Evolutionary conservation across 352 stramenopile genomes (phyloP).

Genomic region (Globisporangium splendens): DNA sequence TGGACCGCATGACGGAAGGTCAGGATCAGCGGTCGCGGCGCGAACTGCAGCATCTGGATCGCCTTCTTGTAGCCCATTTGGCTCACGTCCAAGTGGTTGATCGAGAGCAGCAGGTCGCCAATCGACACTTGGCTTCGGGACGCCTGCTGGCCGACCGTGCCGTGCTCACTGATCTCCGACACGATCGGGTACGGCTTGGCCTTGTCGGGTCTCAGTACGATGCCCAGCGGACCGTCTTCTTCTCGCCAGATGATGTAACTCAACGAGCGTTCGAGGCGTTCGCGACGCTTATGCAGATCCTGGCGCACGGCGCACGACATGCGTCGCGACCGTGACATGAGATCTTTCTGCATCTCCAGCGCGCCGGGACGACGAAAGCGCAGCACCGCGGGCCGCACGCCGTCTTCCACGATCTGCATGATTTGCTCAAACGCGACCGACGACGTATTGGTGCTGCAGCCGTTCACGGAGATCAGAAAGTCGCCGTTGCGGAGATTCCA

Average conservation of each 20-base stretch:
- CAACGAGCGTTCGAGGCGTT: slow-evolving; percentile 50
- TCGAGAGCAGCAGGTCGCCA: slow-evolving; percentile 61
- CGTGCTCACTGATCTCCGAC: slow-evolving; percentile 26
- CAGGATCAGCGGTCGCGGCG: slow-evolving; percentile 62
- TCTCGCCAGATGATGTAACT: slow-evolving; percentile 70
- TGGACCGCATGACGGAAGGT: slow-evolving; percentile 48
- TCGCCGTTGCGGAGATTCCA: slow-evolving; percentile 61
- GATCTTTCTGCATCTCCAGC: slow-evolving; percentile 34
- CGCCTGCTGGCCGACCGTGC: slow-evolving; percentile 24
- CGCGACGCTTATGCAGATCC: slow-evolving; percentile 38
- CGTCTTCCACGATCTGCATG: slow-evolving; percentile 54
- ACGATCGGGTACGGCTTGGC: slow-evolving; percentile 54
- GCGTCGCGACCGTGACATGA: slow-evolving; percentile 18
- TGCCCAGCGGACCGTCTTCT: slow-evolving; percentile 53
- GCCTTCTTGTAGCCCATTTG: slow-evolving; percentile 52
- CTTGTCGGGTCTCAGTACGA: slow-evolving; percentile 50
- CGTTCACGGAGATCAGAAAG: slow-evolving; percentile 60
- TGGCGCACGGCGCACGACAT: slow-evolving; percentile 7
- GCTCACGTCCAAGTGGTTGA: slow-evolving; percentile 67
- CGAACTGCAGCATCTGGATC: slow-evolving; percentile 59
- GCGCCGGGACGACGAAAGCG: slow-evolving; percentile 49
- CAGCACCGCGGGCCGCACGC: slow-evolving; percentile 57
- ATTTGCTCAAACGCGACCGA: slow-evolving; percentile 42
- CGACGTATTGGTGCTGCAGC: slow-evolving; percentile 31
- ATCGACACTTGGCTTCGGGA: slow-evolving; percentile 27